These are phyloP conservation scores for Penicillium alfredii DNA, from an alignment of 495 filamentous ascomycete species.

Conservation along the genomic window DNA sequence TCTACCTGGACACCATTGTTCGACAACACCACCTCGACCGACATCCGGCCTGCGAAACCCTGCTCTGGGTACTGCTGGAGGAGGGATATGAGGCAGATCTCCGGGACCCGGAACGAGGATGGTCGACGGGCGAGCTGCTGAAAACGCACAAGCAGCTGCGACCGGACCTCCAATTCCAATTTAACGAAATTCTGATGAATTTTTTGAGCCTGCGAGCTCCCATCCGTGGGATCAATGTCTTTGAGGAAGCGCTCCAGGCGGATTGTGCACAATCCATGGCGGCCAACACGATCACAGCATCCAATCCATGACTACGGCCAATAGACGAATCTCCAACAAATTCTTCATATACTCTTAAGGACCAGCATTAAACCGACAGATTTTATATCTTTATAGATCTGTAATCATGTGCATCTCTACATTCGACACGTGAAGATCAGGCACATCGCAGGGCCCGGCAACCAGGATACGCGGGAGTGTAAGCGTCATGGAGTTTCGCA, in stretches of 20 bases:
- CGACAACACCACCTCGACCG: constrained; percentile 33
- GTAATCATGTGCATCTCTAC: too few relatives aligned
- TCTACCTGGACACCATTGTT: constrained; percentile 20
- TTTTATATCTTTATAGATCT: too few relatives aligned
- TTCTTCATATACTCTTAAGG: too few relatives aligned
- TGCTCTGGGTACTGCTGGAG: constrained; percentile 40
- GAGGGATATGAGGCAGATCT: constrained; percentile 34
- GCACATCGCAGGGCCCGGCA: constrained; percentile 14
- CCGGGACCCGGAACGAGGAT: constrained; percentile 34
- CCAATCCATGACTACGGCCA: too few relatives aligned
- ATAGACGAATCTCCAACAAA: too few relatives aligned
- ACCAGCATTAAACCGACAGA: too few relatives aligned
- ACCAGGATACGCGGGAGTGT: constrained; percentile 12
- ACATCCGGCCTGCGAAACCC: constrained; percentile 37
- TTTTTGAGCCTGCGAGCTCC: constrained; percentile 31
- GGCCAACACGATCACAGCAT: too few relatives aligned
- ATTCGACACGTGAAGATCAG: too few relatives aligned
- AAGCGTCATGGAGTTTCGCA: constrained; percentile 19
- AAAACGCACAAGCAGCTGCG: constrained; percentile 33
- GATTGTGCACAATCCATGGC: too few relatives aligned
- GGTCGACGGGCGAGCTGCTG: constrained; percentile 36
- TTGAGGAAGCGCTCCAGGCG: constrained; percentile 26
- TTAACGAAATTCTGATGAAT: constrained; percentile 40
- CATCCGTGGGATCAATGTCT: constrained; percentile 29
- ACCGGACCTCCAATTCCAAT: constrained; percentile 38